Base-by-base conservation (phyloP, 805 yeast species). In the Saturnispora sekii region DNA sequence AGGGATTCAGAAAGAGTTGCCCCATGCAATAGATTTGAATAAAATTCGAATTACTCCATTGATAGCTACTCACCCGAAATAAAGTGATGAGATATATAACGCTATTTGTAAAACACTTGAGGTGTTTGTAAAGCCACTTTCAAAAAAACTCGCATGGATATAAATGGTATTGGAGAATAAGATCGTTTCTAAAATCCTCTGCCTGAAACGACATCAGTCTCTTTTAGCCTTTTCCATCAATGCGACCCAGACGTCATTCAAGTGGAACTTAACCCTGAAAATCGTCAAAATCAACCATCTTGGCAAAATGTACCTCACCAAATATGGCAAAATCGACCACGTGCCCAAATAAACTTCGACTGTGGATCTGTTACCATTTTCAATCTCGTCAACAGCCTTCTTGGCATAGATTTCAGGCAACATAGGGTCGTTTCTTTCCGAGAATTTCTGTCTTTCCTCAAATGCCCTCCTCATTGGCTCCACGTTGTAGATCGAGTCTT, bases 271-370 rank as follows among this genome's bases (percentile, higher is more conserved):
- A 6, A 45, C 36, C 53, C 52, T 47, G 30, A 55, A 45, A 52
- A 45, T 49, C 48, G 59, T 52, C 56, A 67, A 43, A 35, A 53
- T 32, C 35, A 51, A 28, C 59, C 48, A 40, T 38, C 50, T 38
- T 44, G 59, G 57, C 48, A 70, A 4, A 62, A 64, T 16, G 31
- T 46, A 26, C 15, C 45, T 43, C 30, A 49, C 51, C 60, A 60
- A 37, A 53, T 51, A 40, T 4, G 55, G 46, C 11, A 58, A 36
- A 10, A 48, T 47, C 10, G 53, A 46, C 47, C 54, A 54, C 11
- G 53, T 44, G n/a, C 90, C 90, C 43, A 82, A 64, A 56, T 78
- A 79, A 12, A 72, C 63, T 55, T 79, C 74, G 36, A 81, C 69
- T 0, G 67, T 48, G 10, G 46, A 68, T 43, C 64, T 69, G 3